Evolutionary conservation across 805 yeast genomes (phyloP), one percentile per base, ranked within the genome.

Genomic region (Nakazawaea sp.): DNA sequence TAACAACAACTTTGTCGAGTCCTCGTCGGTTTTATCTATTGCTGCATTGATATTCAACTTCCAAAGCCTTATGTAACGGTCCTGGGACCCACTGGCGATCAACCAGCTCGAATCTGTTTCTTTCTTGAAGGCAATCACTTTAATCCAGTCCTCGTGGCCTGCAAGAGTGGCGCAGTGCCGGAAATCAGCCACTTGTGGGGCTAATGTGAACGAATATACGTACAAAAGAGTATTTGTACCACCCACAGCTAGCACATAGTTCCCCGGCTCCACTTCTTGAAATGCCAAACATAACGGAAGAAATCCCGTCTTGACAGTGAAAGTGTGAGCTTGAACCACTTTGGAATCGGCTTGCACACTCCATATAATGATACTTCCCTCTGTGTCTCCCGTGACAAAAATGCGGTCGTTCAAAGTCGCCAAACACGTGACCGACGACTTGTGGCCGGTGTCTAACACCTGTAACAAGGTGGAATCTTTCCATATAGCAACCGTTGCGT

Each of bases 91-190:
- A 38, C 84, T 75, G 4, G 97, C 97, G 19, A 92, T 62, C 2
- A 85, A 53, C 47, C 70, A 75, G 42, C 75, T 78, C 17, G 69
- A 74, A 5, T 64, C 65, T 15, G 62, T 67, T 27, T 62, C 61
- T 40, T 68, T 58, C 26, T 70, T 75, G 51, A 86, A 75, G 1
- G 78, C 69, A 21, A 92, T 59, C 11, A 86, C 69, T 52, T 83
- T 82, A 35, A 92, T 74, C 99, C 99, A 92, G 58, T 89, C 96
- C 58, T 92, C 98, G 55, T 92, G 98, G 4, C 99, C 98, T 19
- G 78, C 70, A 24, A 92, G 58, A 7, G 61, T 61, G 1, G 88
- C 82, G 21, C 67, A 63, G 36, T 61, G 62, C 7, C 48, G 36
- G 29, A 68, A 59, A 10, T 45, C 29, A 11, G 58, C 42, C 35